Conservation (phyloP, 768 basidiomycete genomes). For the Amanita pallidorosea region DNA sequence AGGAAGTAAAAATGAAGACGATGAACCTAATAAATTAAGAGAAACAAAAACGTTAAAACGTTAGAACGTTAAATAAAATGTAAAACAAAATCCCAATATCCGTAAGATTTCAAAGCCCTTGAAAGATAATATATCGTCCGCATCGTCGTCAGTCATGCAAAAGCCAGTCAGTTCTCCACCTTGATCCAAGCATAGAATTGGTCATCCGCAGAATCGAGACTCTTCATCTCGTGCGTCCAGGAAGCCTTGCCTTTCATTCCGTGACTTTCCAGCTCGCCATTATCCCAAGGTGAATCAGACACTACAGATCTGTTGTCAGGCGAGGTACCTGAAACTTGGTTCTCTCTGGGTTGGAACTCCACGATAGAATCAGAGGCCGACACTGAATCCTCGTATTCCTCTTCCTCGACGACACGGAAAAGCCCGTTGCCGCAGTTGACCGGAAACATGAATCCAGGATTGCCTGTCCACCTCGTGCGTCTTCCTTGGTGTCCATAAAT, state of each 20-base stretch:
- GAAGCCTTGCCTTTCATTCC: conserved; percentile 1
- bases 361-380: no score
- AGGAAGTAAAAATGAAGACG: no score
- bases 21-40: no score
- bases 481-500: not conserved
- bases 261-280: not conserved
- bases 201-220: not conserved
- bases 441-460: not conserved
- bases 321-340: not conserved
- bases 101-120: no score
- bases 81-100: no score
- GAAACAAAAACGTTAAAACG: no score
- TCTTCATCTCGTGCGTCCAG: not conserved
- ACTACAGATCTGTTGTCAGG: not conserved
- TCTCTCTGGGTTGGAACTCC: not conserved
- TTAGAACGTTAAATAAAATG: no score
- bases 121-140: no score
- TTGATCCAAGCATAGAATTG: not conserved
- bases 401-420: not conserved
- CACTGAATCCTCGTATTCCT: not conserved
- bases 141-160: no score
- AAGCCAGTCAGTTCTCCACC: no score
- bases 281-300: not conserved
- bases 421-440: not conserved
- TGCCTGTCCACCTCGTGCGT: not conserved